phyloP scores from a whole-genome alignment of 148 eudicot species.

The Arbutus unedo region DNA sequence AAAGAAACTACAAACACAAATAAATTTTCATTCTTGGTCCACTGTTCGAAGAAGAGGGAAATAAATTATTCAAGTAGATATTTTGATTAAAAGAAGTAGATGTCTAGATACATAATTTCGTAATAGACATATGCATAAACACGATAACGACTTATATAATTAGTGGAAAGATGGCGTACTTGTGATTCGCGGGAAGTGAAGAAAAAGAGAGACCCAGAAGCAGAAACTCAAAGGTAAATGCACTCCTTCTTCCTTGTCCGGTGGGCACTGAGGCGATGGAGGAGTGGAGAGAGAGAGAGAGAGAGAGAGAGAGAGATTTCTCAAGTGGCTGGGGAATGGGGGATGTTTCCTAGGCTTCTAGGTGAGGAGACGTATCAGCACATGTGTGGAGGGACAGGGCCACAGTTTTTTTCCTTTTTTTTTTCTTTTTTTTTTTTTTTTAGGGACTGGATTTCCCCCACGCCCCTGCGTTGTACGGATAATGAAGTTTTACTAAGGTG shows the following conservation, averaged over 20 bases:
- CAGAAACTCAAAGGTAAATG: not conserved
- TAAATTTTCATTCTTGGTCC: not conserved
- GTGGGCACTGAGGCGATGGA: not conserved
- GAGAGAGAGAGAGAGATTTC: not conserved
- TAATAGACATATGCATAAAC: not conserved
- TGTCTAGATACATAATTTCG: not conserved
- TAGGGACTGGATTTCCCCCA: not conserved
- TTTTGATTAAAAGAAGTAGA: not conserved
- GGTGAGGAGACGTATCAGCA: conserved; percentile 14
- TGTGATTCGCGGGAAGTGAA: not conserved
- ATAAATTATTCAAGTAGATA: not conserved
- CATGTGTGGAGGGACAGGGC: conserved; percentile 34
- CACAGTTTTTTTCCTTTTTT: conserved; percentile 1
- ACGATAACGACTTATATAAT: not conserved
- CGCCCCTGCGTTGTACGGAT: not conserved
- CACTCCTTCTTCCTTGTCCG: conserved; percentile 1
- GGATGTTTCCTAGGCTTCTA: not conserved
- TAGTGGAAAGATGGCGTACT: not conserved
- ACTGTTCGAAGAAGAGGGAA: not conserved
- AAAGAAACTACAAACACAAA: not conserved
- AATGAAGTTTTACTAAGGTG: too few species aligned
- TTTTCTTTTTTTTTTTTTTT: too few species aligned
- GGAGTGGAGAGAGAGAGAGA: conserved; percentile 16
- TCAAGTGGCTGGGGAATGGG: not conserved
- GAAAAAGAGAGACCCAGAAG: conserved; percentile 1